These are phyloP conservation scores for Sutorius eximius DNA, from an alignment of 1,284 basidiomycete species.

Conservation along the genomic window DNA sequence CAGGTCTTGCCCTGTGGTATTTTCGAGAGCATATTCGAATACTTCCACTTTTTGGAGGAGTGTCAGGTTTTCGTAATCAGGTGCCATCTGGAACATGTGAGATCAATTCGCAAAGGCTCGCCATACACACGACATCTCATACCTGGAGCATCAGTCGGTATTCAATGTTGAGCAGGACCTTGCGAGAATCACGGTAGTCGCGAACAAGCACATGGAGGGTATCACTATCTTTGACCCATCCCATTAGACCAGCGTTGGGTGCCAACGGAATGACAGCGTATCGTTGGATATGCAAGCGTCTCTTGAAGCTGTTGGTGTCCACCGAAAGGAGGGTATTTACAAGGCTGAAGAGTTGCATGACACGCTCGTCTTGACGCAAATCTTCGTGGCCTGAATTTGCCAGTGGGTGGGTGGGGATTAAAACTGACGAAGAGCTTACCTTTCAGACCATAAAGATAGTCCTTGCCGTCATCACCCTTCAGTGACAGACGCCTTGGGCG, in stretches of 20 bases:
- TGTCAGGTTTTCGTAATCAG: conserved; percentile 95
- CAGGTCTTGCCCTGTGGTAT: conserved; percentile 98
- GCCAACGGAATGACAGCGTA: conserved; percentile 95
- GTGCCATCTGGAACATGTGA: conserved; percentile 78
- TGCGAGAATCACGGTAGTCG: conserved; percentile 91
- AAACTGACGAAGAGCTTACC: conserved; percentile 43
- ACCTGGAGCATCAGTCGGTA: conserved; percentile 97
- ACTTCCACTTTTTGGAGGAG: conserved; percentile 98
- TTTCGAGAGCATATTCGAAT: conserved; percentile 98
- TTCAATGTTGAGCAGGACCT: conserved; percentile 97
- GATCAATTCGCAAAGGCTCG: conserved; percentile 4
- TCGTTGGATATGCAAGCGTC: conserved; percentile 91
- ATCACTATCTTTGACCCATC: conserved; percentile 97
- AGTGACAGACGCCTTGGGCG: conserved; percentile 89
- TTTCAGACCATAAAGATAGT: conserved; percentile 94
- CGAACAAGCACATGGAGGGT: conserved; percentile 98
- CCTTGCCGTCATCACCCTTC: conserved; percentile 89
- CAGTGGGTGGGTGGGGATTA: conserved; percentile 2
- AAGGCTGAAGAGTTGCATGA: conserved; percentile 98
- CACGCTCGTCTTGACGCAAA: conserved; percentile 96
- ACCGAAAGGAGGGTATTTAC: conserved; percentile 94
- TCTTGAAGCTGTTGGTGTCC: conserved; percentile 95
- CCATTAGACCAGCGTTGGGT: conserved; percentile 92
- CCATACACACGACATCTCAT: conserved; percentile 19
- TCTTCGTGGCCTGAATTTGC: conserved; percentile 85